These are phyloP conservation scores for Naganishia friedmannii DNA, from an alignment of 768 basidiomycete genomes.

Conservation along the genomic window DNA sequence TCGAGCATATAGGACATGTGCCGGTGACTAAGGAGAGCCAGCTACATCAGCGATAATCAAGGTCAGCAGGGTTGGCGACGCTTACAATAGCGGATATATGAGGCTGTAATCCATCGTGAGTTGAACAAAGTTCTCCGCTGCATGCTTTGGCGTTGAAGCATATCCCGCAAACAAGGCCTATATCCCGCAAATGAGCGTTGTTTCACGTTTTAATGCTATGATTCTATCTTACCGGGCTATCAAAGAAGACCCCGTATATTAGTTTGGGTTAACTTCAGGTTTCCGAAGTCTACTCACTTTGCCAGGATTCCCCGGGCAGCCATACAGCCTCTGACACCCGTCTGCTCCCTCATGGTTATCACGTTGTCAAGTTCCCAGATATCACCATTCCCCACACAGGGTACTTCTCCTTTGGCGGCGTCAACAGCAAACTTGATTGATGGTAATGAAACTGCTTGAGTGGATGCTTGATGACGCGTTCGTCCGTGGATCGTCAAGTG, in stretches of 20 bases:
- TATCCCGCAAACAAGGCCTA: slow-evolving; percentile 55
- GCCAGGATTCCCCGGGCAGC: slow-evolving; percentile 56
- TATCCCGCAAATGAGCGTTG: neutral
- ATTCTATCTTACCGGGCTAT: slow-evolving; percentile 24
- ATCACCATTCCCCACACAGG: slow-evolving; percentile 57
- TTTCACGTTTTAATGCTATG: neutral
- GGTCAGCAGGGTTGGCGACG: neutral
- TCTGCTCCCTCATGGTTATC: slow-evolving; percentile 48
- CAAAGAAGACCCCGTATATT: neutral
- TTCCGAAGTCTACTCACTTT: slow-evolving; percentile 46
- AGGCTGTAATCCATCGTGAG: slow-evolving; percentile 52
- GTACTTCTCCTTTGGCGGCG: slow-evolving; percentile 53
- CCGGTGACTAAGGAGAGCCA: slow-evolving; percentile 46
- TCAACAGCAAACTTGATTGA: slow-evolving; percentile 55
- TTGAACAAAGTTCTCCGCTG: slow-evolving; percentile 52
- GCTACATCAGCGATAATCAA: neutral
- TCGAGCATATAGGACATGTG: slow-evolving; percentile 57
- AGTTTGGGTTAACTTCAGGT: neutral
- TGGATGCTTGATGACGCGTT: slow-evolving; percentile 55
- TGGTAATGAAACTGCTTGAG: slow-evolving; percentile 53
- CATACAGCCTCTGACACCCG: slow-evolving; percentile 56
- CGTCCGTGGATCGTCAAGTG: slow-evolving; percentile 57
- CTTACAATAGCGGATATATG: slow-evolving; percentile 54
- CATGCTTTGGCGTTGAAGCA: slow-evolving; percentile 50
- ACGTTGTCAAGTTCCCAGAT: slow-evolving; percentile 54